Conservation (phyloP, 225 moss, liverwort and hornwort species). For the Antitrichia curtipendula region DNA sequence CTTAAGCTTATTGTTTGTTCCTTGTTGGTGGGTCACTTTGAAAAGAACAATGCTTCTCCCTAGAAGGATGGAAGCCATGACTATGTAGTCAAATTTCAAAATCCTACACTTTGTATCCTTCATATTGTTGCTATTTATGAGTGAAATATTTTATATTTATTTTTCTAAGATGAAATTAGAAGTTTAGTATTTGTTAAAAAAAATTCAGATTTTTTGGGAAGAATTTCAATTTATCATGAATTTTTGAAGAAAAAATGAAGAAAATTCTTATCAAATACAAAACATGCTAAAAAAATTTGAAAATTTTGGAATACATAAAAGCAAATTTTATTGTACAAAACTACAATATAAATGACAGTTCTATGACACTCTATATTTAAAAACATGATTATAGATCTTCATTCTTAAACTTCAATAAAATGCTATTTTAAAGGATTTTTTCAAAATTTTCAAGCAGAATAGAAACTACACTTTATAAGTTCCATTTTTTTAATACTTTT, state of each 20-base stretch:
- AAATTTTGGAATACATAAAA: rapidly evolving
- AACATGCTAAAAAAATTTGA: rapidly evolving
- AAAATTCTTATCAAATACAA: not conserved
- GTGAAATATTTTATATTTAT: too few species aligned
- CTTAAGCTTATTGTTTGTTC: too few species aligned
- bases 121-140: too few species aligned
- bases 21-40: too few species aligned
- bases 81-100: not conserved
- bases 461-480: not conserved
- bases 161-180: too few species aligned
- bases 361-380: too few species aligned
- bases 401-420: not conserved
- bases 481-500: not conserved
- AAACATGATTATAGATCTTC: not conserved
- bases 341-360: rapidly evolving
- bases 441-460: rapidly evolving
- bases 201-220: too few species aligned
- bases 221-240: not conserved
- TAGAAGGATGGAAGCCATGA: rapidly evolving
- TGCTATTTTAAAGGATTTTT: not conserved
- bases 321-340: too few species aligned
- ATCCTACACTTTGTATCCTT: not conserved
- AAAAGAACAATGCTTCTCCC: too few species aligned
- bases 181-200: too few species aligned
- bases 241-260: too few species aligned